Base-by-base conservation (phyloP, 2,329 filamentous ascomycete genomes). In the Aspergillus sp. region DNA sequence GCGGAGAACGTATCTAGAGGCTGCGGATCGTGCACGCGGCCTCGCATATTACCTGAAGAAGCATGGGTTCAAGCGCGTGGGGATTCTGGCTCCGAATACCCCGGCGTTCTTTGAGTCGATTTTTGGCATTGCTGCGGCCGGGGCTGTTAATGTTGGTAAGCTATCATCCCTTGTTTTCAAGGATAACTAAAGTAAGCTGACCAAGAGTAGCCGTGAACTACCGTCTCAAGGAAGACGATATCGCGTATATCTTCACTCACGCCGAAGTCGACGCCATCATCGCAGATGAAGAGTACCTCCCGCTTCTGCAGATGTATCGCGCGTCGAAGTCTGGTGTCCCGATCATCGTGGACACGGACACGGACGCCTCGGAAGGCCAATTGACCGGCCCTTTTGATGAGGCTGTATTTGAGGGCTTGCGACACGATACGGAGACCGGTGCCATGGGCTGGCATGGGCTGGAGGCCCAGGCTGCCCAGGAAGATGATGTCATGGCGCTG, bases 71-170 rank as follows among this genome's bases (percentile, higher is more conserved):
- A 84, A 81, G 59, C 78, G 86, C 49, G 85, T 97, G 4, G 93
- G 93, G 5, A 83, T 98, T 42, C 74, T 98, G 7, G 83, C 82
- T 6, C 87, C 93, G 3, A 98, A 98, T 64, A 98, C 93, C 1
- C 93, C 93, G 0, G 90, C 90, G 0, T 97, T 97, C 59, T 74
- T 98, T 29, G 91, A 97, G 69, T 80, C 82, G 5, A 87, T 95
- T 51, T 98, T 88, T 61, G 93, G 86, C 1, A 85, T 96, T 56
- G 83, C 83, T 1, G 90, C 86, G 1, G 86, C 86, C 0, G 88
- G 88, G 1, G 86, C 77, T 5, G 79, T 94, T 27, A 81, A 89
- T 51, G 85, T 95, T 45, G 76, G 75, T 74, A 62, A 50, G 70
- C 49, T 29, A 29, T 1, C 6, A 7, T 6, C 6, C 4, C 34